A percentile compares a stretch with the other conserved stretches of the same genome.
These are phyloP conservation scores for Lentinula sp. DNA, from an alignment of 768 basidiomycete genomes.

Conservation along the genomic window DNA sequence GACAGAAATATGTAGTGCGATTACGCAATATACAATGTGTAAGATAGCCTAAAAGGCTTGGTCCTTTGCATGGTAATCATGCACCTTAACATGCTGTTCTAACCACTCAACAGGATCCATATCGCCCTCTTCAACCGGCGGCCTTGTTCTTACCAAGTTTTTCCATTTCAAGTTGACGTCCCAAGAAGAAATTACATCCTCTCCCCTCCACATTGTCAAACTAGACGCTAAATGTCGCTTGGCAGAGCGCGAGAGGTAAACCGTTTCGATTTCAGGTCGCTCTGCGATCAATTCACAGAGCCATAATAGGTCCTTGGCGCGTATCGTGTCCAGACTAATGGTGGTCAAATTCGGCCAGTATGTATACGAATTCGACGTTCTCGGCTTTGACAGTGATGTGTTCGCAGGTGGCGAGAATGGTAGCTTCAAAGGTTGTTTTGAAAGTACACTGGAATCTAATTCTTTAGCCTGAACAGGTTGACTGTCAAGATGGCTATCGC, in stretches of 20 bases:
- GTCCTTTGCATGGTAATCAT: not conserved
- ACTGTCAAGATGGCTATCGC: not conserved
- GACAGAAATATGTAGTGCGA: too few relatives aligned
- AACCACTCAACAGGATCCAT: not conserved
- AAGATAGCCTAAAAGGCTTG: not conserved
- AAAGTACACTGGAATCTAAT: not conserved
- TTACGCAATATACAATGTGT: too few relatives aligned
- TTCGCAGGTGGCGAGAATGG: not conserved
- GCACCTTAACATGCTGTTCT: not conserved
- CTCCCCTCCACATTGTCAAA: not conserved
- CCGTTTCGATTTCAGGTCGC: slow-evolving; percentile 5
- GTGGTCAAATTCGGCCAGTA: slow-evolving; percentile 6
- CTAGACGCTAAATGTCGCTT: not conserved
- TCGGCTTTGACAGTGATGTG: not conserved
- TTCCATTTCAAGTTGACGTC: not conserved
- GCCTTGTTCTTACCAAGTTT: not conserved
- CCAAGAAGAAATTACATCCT: not conserved
- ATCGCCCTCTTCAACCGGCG: not conserved
- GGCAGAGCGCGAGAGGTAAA: slow-evolving; percentile 5
- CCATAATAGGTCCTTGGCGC: slow-evolving; percentile 2
- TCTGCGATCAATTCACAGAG: slow-evolving; percentile 2
- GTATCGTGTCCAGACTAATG: slow-evolving; percentile 1
- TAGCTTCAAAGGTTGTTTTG: not conserved
- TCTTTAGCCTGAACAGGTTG: not conserved
- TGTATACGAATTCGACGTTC: not conserved